These are phyloP conservation scores for Colletotrichum tanaceti DNA, from an alignment of 2,329 filamentous ascomycete species.

Conservation along the genomic window DNA sequence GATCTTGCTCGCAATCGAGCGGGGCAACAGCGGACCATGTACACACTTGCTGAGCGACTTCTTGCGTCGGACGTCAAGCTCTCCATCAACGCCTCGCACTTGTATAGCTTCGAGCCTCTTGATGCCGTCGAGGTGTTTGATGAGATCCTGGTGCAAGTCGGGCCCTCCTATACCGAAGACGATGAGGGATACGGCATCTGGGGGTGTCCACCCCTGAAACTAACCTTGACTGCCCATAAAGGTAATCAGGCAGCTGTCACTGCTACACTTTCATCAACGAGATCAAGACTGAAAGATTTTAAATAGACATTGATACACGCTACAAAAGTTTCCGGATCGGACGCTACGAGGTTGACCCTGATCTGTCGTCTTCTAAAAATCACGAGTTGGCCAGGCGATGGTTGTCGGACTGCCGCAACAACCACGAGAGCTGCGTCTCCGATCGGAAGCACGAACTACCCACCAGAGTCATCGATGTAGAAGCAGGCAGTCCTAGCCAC, in stretches of 20 bases:
- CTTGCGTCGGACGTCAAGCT: background rate
- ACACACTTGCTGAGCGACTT: background rate
- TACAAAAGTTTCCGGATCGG: slow-evolving; percentile 5
- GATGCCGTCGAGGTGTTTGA: slow-evolving; percentile 11
- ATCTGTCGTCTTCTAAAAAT: background rate
- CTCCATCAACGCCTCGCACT: slow-evolving; percentile 11
- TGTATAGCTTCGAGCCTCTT: background rate
- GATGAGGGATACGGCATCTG: slow-evolving; percentile 1
- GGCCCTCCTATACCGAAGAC: background rate
- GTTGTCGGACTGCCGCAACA: slow-evolving; percentile 13
- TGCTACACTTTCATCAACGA: too few species aligned
- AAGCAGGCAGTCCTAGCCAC: background rate
- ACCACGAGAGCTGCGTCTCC: slow-evolving; percentile 6
- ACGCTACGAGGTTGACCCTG: background rate
- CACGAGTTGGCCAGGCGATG: slow-evolving; percentile 5
- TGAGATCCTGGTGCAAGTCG: slow-evolving; percentile 23
- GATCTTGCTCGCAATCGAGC: accelerated
- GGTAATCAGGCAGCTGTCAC: background rate
- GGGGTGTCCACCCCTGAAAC: background rate
- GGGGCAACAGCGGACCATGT: background rate
- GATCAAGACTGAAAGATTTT: background rate
- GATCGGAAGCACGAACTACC: slow-evolving; percentile 3
- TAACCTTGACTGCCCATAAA: slow-evolving; percentile 1
- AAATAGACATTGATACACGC: background rate
- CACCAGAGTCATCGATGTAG: slow-evolving; percentile 25